These are phyloP conservation scores for Cucumis hystrix DNA, from an alignment of 306 rosid genomes.

Conservation along the genomic window DNA sequence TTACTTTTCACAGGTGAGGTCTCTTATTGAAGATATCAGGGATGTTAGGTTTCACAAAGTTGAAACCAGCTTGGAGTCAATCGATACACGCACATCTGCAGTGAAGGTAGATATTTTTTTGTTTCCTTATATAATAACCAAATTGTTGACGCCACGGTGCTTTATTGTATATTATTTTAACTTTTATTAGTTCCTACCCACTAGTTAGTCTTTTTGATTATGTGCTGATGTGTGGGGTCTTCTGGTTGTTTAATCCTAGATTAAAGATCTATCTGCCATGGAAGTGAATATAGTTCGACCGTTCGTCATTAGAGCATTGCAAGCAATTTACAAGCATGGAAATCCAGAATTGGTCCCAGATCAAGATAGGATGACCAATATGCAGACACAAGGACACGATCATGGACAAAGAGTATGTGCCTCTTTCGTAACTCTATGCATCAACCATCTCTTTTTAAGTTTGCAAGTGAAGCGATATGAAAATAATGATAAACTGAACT, in stretches of 20 bases:
- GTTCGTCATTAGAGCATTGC: constrained; percentile 79
- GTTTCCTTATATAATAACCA: background rate
- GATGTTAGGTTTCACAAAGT: constrained; percentile 91
- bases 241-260: constrained; percentile 32
- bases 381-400: constrained; percentile 49
- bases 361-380: constrained; percentile 54
- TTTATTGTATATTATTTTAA: background rate
- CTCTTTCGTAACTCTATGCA: background rate
- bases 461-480: background rate
- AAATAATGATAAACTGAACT: background rate
- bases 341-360: constrained; percentile 79
- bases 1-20: constrained; percentile 48
- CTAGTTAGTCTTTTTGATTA: background rate
- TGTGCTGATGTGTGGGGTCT: constrained; percentile 7
- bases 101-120: constrained; percentile 47
- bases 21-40: constrained; percentile 84
- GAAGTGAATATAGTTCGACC: constrained; percentile 97
- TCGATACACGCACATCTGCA: constrained; percentile 79
- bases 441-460: background rate
- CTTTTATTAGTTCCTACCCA: background rate
- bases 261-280: constrained; percentile 84
- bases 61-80: constrained; percentile 73
- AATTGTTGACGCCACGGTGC: background rate
- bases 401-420: constrained; percentile 68
- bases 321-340: constrained; percentile 80